These are phyloP conservation scores for Melaleuca quinquenervia DNA, from an alignment of 345 rosid genomes.

Conservation along the genomic window DNA sequence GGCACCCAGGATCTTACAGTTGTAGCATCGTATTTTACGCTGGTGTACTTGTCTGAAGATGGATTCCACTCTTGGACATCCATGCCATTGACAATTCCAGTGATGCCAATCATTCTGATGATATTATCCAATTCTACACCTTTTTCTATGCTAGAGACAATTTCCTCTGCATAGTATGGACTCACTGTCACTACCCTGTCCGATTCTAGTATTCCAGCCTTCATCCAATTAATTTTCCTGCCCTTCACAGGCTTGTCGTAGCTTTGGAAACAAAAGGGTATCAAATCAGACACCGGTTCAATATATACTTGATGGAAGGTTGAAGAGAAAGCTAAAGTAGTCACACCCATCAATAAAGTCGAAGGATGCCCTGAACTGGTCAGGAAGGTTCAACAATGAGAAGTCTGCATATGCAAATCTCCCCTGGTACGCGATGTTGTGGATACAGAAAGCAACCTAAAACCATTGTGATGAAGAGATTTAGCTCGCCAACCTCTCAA, in stretches of 20 bases:
- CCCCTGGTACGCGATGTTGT: constrained; percentile 95
- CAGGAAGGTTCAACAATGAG: constrained; percentile 63
- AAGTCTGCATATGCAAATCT: constrained; percentile 63
- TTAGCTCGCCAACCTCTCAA: not conserved
- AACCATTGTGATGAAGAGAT: constrained; percentile 1
- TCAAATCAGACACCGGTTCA: not conserved
- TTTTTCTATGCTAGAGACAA: constrained; percentile 57
- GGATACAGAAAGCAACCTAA: constrained; percentile 92
- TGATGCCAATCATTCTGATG: constrained; percentile 43
- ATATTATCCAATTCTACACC: constrained; percentile 75
- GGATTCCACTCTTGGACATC: constrained; percentile 99
- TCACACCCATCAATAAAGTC: constrained; percentile 78
- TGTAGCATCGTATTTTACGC: constrained; percentile 49
- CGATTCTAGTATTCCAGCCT: constrained; percentile 79
- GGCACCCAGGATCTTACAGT: constrained; percentile 31
- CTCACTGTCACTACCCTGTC: constrained; percentile 75
- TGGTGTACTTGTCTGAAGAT: constrained; percentile 56
- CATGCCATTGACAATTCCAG: constrained; percentile 87
- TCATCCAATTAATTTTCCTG: constrained; percentile 96
- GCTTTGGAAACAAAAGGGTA: constrained; percentile 11
- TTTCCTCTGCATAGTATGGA: constrained; percentile 77
- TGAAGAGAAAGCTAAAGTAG: not conserved
- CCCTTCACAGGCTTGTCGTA: constrained; percentile 70
- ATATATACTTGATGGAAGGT: not conserved
- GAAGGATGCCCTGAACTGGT: constrained; percentile 59